Evolutionary conservation across 441 rosid species (phyloP).

Genomic region (Populus hybrid): DNA sequence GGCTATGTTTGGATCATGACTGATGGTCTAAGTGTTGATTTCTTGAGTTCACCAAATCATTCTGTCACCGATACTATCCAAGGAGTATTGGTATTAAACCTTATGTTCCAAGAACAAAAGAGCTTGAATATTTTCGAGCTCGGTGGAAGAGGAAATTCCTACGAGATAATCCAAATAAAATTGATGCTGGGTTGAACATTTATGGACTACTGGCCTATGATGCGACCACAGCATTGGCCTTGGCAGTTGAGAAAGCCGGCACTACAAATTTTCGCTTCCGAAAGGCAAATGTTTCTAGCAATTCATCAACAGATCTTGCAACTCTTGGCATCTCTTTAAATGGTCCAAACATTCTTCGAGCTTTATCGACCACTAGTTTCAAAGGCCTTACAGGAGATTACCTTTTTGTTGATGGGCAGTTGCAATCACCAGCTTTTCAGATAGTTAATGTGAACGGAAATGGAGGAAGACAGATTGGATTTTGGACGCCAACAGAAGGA

Average conservation of each 20-base stretch:
- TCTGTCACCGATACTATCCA: slow-evolving; percentile 32
- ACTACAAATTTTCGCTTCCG: slow-evolving; percentile 19
- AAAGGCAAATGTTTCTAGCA: background rate
- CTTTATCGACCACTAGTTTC: slow-evolving; percentile 34
- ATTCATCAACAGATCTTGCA: slow-evolving; percentile 25
- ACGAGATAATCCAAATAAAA: slow-evolving; percentile 19
- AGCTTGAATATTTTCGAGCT: slow-evolving; percentile 21
- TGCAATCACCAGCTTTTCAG: slow-evolving; percentile 31
- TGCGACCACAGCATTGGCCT: slow-evolving; percentile 43
- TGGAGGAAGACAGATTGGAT: slow-evolving; percentile 39
- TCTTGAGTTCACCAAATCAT: slow-evolving; percentile 7
- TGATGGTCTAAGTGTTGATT: slow-evolving; percentile 26
- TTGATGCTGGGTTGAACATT: slow-evolving; percentile 25
- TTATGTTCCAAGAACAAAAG: slow-evolving; percentile 26
- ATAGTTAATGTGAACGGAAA: slow-evolving; percentile 43
- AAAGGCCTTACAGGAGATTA: slow-evolving; percentile 50
- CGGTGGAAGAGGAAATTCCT: slow-evolving; percentile 39
- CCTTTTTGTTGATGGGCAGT: slow-evolving; percentile 31
- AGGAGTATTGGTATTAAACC: slow-evolving; percentile 44
- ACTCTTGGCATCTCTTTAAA: slow-evolving; percentile 42
- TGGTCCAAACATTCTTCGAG: slow-evolving; percentile 37
- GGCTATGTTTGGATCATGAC: slow-evolving; percentile 67
- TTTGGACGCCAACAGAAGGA: slow-evolving; percentile 44
- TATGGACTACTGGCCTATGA: slow-evolving; percentile 58
- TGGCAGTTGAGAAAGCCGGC: slow-evolving; percentile 49